These are phyloP conservation scores for Coniochaeta sp. DNA, from an alignment of 2,329 filamentous ascomycete genomes.

Conservation along the genomic window DNA sequence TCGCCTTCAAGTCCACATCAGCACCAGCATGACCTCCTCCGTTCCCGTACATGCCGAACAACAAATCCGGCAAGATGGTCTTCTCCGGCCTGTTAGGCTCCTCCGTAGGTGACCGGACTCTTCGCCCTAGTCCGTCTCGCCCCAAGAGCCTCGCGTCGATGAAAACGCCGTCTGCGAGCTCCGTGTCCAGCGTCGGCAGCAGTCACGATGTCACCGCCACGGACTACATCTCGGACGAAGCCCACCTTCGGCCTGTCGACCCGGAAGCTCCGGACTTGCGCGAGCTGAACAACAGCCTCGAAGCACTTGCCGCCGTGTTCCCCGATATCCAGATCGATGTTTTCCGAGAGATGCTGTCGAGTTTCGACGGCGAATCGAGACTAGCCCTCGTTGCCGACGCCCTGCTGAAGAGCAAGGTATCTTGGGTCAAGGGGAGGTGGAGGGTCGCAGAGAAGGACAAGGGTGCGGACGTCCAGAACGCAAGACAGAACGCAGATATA, in stretches of 20 bases:
- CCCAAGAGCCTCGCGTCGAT: constrained; percentile 14
- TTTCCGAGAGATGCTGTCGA: constrained; percentile 72
- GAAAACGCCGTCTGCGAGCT: constrained; percentile 19
- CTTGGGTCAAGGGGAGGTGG: constrained; percentile 65
- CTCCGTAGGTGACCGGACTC: constrained; percentile 24
- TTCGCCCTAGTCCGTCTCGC: constrained; percentile 5
- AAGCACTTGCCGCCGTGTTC: constrained; percentile 63
- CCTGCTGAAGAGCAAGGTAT: constrained; percentile 63
- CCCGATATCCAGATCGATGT: constrained; percentile 77
- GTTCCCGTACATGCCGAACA: neutral
- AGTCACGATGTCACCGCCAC: constrained; percentile 1
- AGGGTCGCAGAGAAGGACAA: constrained; percentile 31
- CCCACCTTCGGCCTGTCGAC: constrained; percentile 40
- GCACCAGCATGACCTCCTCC: constrained; percentile 2
- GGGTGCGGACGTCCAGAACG: constrained; percentile 1
- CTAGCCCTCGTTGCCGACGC: constrained; percentile 71
- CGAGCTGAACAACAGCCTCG: constrained; percentile 63
- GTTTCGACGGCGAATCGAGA: constrained; percentile 68
- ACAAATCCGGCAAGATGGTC: constrained; percentile 31
- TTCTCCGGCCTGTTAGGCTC: constrained; percentile 39
- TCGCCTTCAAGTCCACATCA: neutral
- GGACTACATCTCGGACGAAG: constrained; percentile 47
- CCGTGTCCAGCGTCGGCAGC: neutral
- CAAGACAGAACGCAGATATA: neutral
- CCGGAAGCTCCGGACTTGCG: constrained; percentile 55